Base-by-base conservation (phyloP, 352 stramenopile species). In the Phytophthora palmivora region DNA sequence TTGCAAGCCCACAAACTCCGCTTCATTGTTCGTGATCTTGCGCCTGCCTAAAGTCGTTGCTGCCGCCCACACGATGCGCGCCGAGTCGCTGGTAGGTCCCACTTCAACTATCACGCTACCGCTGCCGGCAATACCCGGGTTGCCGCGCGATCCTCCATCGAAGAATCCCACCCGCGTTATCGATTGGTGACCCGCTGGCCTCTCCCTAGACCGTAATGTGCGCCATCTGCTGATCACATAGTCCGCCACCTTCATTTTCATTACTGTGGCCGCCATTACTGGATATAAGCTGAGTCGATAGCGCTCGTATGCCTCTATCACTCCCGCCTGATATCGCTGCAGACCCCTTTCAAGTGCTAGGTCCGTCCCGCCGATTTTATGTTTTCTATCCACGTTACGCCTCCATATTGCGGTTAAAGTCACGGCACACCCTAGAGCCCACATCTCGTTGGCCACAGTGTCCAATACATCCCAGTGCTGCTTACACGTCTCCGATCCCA, bases 131-230 rank as follows among this genome's bases (percentile, higher is more conserved):
- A 21, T 6, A 2, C 48, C 48, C 0, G 48, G 33, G 6, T 56
- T 56, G 0, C 48, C 48, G n/a, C 18, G 9, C 11, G 22, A 56
- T 5, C 48, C 48, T 3, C 48, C 48, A n/a, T 56, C 33, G 15
- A 56, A 56, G 12, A 55, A 45, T 1, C 47, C 47, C 5, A 44
- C 34, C n/a, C n/a, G n/a, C n/a, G n/a, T n/a, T 52, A 9, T 14
- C 43, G 12, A 43, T 21, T 43, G 14, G 9, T 41, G 5, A 9
- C 6, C 34, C 3, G 14, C 10, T 41, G 34, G 34, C 15, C 22
- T 43, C 37, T 8, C 0, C 37, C 10, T 43, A 16, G 12, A 43
- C 37, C 19, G 37, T 21, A 16, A n/a, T n/a, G n/a, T n/a, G n/a
- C n/a, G n/a, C n/a, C n/a, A n/a, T n/a, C n/a, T n/a, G n/a, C n/a